Evolutionary conservation across 768 basidiomycete genomes (phyloP).

Genomic region (Suillus fuscotomentosus): DNA sequence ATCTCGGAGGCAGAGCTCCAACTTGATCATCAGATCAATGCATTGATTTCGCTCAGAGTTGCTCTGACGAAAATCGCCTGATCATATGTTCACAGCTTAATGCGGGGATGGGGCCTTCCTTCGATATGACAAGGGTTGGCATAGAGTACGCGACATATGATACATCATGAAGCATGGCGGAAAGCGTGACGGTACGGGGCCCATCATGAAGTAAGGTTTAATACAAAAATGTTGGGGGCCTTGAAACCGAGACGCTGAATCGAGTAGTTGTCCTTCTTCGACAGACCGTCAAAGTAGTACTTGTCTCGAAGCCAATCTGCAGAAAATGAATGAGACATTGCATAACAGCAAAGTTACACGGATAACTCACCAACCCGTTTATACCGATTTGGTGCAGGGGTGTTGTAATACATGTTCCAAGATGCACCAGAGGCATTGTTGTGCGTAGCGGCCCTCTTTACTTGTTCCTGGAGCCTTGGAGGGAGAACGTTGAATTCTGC

Average conservation of each 20-base stretch:
- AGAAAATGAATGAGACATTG: slow-evolving; percentile 4
- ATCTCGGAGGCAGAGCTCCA: background rate
- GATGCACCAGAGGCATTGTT: slow-evolving; percentile 28
- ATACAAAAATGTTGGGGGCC: slow-evolving; percentile 78
- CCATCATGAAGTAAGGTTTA: slow-evolving; percentile 54
- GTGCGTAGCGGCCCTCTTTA: slow-evolving; percentile 58
- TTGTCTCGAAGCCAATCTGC: slow-evolving; percentile 79
- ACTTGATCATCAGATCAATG: background rate
- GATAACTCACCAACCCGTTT: slow-evolving; percentile 60
- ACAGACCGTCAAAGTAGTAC: slow-evolving; percentile 65
- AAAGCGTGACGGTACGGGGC: slow-evolving; percentile 6
- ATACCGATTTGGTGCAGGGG: slow-evolving; percentile 45
- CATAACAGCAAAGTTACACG: background rate
- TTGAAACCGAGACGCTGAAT: slow-evolving; percentile 64
- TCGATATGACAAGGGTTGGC: background rate
- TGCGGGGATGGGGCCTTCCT: background rate
- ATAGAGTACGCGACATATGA: background rate
- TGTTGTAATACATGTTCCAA: slow-evolving; percentile 48
- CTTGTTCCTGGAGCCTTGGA: slow-evolving; percentile 65
- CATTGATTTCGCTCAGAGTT: background rate
- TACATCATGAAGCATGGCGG: slow-evolving; percentile 11
- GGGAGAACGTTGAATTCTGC: slow-evolving; percentile 60
- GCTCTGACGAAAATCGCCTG: background rate
- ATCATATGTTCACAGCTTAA: background rate
- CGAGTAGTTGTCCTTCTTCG: slow-evolving; percentile 59